phyloP scores from a whole-genome alignment of 768 basidiomycete species.

The Lyophyllum semitale region DNA sequence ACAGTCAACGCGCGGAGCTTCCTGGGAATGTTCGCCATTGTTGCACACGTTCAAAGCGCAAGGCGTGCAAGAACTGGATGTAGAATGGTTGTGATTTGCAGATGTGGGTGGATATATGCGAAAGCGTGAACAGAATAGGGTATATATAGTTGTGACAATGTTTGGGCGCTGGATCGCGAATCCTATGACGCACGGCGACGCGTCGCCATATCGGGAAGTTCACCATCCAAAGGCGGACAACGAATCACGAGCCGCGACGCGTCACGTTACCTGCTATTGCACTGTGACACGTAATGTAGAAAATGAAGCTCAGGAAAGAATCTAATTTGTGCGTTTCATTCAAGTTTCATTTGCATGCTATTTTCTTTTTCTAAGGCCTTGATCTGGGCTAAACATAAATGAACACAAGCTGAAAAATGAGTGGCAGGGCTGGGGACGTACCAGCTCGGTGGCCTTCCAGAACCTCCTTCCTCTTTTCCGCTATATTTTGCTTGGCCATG shows the following conservation, averaged over 20 bases:
- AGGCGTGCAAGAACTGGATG: neutral
- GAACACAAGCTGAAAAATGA: too few relatives aligned
- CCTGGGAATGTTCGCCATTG: constrained; percentile 4
- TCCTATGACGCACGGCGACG: constrained; percentile 2
- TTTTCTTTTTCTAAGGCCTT: too few relatives aligned
- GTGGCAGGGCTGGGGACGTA: constrained; percentile 14
- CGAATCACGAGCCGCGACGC: constrained; percentile 5
- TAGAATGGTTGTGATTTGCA: too few relatives aligned
- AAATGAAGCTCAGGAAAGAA: too few relatives aligned
- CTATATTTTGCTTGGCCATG: constrained; percentile 32
- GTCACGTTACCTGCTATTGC: constrained; percentile 9
- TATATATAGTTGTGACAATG: constrained; percentile 5
- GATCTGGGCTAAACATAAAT: too few relatives aligned
- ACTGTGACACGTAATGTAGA: constrained; percentile 3
- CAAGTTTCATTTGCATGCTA: too few relatives aligned
- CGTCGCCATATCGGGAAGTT: neutral
- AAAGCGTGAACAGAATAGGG: neutral
- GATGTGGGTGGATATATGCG: too few relatives aligned
- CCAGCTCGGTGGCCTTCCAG: constrained; percentile 32
- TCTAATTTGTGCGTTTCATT: neutral
- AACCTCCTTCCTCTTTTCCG: constrained; percentile 31
- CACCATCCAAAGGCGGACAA: neutral
- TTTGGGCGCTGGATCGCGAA: neutral
- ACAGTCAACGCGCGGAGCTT: neutral
- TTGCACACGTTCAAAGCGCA: too few relatives aligned